A percentile compares a stretch with the other conserved stretches of the same genome.
Evolutionary conservation across 2,329 filamentous ascomycete genomes (phyloP).

Genomic region (Fusarium dlaminii): DNA sequence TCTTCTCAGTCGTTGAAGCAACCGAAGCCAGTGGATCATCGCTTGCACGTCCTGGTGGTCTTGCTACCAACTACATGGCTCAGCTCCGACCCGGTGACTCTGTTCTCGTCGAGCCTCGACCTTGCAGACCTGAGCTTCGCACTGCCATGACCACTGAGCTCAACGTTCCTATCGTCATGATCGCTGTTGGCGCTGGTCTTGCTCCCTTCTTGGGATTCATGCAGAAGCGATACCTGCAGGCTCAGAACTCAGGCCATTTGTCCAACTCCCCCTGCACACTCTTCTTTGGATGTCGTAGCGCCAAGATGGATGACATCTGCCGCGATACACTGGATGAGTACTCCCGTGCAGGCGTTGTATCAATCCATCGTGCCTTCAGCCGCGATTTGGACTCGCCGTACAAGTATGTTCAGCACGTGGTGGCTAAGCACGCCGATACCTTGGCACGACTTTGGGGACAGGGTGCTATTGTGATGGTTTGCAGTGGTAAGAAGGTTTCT

Average conservation of each 20-base stretch:
- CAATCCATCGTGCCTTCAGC: background rate
- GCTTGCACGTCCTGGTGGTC: background rate
- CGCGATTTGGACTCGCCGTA: background rate
- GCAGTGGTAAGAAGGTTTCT: conserved; percentile 9
- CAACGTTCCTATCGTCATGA: conserved; percentile 5
- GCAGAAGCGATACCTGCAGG: background rate
- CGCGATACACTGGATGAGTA: background rate
- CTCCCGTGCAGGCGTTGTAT: background rate
- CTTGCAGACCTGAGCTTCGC: background rate
- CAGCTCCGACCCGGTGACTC: background rate
- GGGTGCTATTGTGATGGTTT: conserved; percentile 1
- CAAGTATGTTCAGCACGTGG: conserved; percentile 2
- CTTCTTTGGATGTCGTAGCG: background rate
- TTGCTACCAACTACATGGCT: conserved; percentile 9
- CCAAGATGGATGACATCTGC: conserved; percentile 3
- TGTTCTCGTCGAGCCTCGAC: background rate
- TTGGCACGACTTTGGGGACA: background rate
- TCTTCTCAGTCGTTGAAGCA: conserved; percentile 2
- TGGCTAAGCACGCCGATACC: background rate
- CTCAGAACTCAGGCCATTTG: background rate
- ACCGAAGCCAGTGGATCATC: background rate
- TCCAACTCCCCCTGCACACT: background rate
- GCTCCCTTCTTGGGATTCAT: conserved; percentile 4
- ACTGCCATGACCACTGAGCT: background rate
- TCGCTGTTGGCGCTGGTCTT: background rate